These are phyloP conservation scores for Gynostemma pentaphyllum DNA, from an alignment of 306 rosid species.

Conservation along the genomic window DNA sequence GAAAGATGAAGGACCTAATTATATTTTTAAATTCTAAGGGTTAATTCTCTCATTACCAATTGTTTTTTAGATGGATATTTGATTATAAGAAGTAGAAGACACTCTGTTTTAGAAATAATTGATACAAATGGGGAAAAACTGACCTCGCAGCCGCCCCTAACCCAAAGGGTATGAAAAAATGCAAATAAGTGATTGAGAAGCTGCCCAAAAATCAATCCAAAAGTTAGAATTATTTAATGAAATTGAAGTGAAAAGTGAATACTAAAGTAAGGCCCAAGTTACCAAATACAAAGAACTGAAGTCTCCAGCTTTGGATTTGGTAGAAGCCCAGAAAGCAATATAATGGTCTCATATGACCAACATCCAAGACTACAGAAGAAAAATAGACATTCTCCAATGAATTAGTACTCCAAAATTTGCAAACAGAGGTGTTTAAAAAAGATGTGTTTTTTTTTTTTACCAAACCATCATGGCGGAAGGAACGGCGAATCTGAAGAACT, in stretches of 20 bases:
- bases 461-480: slow-evolving; percentile 63
- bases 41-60: too few species aligned
- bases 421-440: background rate
- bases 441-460: slow-evolving; percentile 18
- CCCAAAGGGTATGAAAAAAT: slow-evolving; percentile 37
- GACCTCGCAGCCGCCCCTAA: slow-evolving; percentile 54
- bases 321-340: slow-evolving; percentile 40
- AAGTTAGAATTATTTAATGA: too few species aligned
- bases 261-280: background rate
- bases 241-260: too few species aligned
- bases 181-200: slow-evolving; percentile 36
- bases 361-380: slow-evolving; percentile 38
- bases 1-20: too few species aligned
- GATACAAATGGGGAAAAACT: too few species aligned
- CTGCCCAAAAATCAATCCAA: slow-evolving; percentile 18
- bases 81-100: too few species aligned
- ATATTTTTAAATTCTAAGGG: too few species aligned
- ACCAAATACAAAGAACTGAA: slow-evolving; percentile 55
- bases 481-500: slow-evolving; percentile 35
- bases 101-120: too few species aligned
- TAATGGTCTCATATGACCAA: slow-evolving; percentile 57
- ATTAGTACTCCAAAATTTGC: background rate
- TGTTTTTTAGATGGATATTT: too few species aligned
- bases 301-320: slow-evolving; percentile 43
- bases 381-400: background rate